These are phyloP conservation scores for Citrus sp. DNA, from an alignment of 345 rosid genomes.

Conservation along the genomic window DNA sequence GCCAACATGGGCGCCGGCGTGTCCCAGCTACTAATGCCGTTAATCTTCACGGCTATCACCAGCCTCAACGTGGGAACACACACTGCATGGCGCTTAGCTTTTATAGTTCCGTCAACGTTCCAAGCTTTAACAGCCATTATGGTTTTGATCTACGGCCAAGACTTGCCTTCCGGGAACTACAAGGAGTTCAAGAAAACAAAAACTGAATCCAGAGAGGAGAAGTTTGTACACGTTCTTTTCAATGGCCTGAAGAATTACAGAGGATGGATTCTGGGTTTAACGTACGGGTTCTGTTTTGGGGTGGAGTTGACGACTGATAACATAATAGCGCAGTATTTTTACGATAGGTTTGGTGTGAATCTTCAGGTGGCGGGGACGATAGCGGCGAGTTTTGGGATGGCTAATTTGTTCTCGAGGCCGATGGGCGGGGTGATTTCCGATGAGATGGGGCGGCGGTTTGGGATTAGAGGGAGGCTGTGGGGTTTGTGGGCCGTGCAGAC, in stretches of 20 bases:
- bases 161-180: constrained; percentile 46
- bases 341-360: constrained; percentile 64
- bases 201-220: constrained; percentile 11
- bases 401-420: constrained; percentile 59
- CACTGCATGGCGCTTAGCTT: constrained; percentile 64
- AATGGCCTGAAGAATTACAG: constrained; percentile 66
- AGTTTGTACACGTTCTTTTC: constrained; percentile 35
- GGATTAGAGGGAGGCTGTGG: constrained; percentile 84
- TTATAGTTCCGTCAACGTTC: constrained; percentile 56
- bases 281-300: constrained; percentile 64
- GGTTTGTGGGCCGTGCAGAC: constrained; percentile 74
- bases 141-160: constrained; percentile 59
- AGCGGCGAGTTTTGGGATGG: constrained; percentile 60
- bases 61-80: constrained; percentile 20
- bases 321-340: constrained; percentile 67
- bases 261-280: constrained; percentile 68
- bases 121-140: constrained; percentile 49
- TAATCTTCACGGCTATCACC: constrained; percentile 33
- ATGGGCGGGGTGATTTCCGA: constrained; percentile 43
- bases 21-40: constrained; percentile 78
- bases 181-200: not conserved
- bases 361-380: constrained; percentile 67
- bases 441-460: constrained; percentile 46
- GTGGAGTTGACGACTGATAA: constrained; percentile 70
- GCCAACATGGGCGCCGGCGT: constrained; percentile 69